These are phyloP conservation scores for Cladophialophora immunda DNA, from an alignment of 2,329 filamentous ascomycete genomes.

Conservation along the genomic window DNA sequence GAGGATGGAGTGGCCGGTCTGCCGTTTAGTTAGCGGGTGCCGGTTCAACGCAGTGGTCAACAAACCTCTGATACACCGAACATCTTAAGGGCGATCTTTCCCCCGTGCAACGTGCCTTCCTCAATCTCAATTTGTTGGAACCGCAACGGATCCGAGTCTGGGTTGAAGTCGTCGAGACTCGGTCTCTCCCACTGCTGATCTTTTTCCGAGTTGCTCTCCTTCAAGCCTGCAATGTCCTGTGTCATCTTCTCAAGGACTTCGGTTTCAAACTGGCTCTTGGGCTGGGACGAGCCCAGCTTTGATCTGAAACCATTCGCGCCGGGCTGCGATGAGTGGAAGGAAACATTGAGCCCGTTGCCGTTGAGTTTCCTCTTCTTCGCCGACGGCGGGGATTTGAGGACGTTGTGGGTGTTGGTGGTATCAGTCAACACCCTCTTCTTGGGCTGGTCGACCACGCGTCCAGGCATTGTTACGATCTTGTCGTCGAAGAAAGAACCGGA, in stretches of 20 bases:
- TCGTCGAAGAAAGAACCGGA: neutral
- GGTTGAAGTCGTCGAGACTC: constrained; percentile 67
- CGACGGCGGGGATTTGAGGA: constrained; percentile 60
- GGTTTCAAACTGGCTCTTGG: constrained; percentile 90
- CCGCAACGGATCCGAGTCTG: constrained; percentile 73
- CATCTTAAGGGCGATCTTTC: constrained; percentile 81
- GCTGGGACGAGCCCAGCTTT: constrained; percentile 75
- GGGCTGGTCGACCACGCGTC: constrained; percentile 49
- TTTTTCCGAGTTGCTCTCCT: constrained; percentile 86
- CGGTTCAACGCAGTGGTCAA: constrained; percentile 20
- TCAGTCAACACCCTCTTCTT: constrained; percentile 79
- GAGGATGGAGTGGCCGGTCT: constrained; percentile 86
- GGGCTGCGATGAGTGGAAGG: constrained; percentile 71
- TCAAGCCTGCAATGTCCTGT: constrained; percentile 87
- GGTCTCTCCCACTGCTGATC: constrained; percentile 90
- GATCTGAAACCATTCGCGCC: constrained; percentile 60
- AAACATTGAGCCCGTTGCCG: constrained; percentile 55
- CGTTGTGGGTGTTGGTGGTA: constrained; percentile 69
- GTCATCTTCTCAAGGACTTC: constrained; percentile 96
- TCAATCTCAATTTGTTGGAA: constrained; percentile 98
- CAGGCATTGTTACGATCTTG: constrained; percentile 34
- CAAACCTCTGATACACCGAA: constrained; percentile 87
- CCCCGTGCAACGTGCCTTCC: constrained; percentile 82
- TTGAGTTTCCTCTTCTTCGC: constrained; percentile 88
- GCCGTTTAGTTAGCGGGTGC: constrained; percentile 14